Conservation (phyloP, 257 asterid species). For the Osmanthus fragrans region DNA sequence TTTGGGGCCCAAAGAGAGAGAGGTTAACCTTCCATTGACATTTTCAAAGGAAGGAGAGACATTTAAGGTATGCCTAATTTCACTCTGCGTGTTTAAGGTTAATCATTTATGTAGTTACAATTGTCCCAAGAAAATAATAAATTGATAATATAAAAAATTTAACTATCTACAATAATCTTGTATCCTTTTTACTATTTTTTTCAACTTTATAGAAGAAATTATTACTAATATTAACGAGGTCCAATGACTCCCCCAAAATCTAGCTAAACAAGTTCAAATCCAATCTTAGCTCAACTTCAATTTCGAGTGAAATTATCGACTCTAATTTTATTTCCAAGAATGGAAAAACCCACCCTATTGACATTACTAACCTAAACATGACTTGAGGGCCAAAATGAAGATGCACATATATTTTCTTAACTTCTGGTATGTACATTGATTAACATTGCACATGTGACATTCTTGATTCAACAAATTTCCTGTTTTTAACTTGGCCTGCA, state of each 20-base stretch:
- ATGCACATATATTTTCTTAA: constrained; percentile 1
- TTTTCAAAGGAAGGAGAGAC: constrained; percentile 31
- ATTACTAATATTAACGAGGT: no score
- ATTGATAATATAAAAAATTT: no score
- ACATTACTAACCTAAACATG: background rate
- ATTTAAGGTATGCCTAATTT: constrained; percentile 20
- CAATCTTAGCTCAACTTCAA: no score
- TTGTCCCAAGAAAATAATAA: background rate
- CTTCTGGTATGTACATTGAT: constrained; percentile 21
- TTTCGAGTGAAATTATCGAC: background rate
- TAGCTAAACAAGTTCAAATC: no score
- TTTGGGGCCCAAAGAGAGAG: constrained; percentile 24
- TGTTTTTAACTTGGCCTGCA: background rate
- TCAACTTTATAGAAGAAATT: no score
- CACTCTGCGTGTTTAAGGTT: background rate
- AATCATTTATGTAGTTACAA: background rate
- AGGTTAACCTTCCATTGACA: constrained; percentile 38
- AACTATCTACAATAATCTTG: no score
- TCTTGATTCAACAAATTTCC: background rate
- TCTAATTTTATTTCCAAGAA: no score
- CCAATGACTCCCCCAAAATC: no score
- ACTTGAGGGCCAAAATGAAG: background rate
- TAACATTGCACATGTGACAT: background rate
- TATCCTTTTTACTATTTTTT: no score
- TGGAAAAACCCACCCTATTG: background rate